Base-by-base conservation (phyloP, 495 filamentous ascomycete genomes). In the Sabuloglossum arenarium region DNA sequence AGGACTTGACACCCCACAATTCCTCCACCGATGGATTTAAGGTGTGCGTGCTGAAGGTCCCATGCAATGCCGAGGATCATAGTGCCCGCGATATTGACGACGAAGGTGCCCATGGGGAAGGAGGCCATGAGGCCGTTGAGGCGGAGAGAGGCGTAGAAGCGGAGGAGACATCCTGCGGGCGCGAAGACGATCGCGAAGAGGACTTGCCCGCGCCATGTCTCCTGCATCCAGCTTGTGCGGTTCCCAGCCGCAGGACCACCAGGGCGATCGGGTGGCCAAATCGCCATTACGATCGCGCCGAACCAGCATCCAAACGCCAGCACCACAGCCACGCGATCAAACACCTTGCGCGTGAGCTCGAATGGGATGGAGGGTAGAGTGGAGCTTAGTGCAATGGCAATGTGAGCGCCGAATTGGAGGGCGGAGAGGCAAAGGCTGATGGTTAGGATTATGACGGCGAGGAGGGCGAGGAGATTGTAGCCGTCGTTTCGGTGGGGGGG, bases 91-190 rank as follows among this genome's bases (percentile, higher is more conserved):
- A 93, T 71, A 61, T 98, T 98, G 10, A 85, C 88, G 9, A 68
- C 66, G 65, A 97, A 96, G 0, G 91, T 98, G 1, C 91, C 91
- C 0, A 96, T 67, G 1, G 91, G 91, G 60, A 98, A 97, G 0
- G 74, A 67, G 3, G 76, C 62, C 1, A 81, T 58, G n/a, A 78
- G 69, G 0, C 73, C 65, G 61, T 96, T 96, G 8, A 90, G 72
- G 42, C 67, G 64, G 29, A 85, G 68, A 2, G 82, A 85, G 0
- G 73, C 65, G 64, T 82, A 83, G 72, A 86, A 96, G 14, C 91
- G 74, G 0, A 75, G 65, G 0, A 94, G 68, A 60, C 83, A 89
- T 0, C 91, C 91, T 0, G 84, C 56, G 1, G 91, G 91, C 24
- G 89, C 85, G 67, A 98, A 94, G 5, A 87, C 80, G 24, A 91